Percentiles rank a stretch among this genome's conserved stretches.
Conservation (phyloP, 371 early-diverging fungal species). For the Rhizomucor pusillus region DNA sequence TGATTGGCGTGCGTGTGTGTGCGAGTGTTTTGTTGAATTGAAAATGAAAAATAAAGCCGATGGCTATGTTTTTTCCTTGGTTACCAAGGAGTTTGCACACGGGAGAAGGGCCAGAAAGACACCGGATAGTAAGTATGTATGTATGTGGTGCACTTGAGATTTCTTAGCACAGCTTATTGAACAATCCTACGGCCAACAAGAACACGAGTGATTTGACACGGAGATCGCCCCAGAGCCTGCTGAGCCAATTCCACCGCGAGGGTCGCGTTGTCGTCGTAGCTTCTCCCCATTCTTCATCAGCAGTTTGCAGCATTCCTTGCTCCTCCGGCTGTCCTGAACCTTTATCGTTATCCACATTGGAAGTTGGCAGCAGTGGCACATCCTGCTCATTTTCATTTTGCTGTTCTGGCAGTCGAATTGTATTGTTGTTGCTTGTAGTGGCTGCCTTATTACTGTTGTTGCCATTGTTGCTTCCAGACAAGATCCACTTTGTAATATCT, state of each 20-base stretch:
- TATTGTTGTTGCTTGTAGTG: background rate
- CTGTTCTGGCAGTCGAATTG: too few relatives aligned
- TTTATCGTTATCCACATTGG: background rate
- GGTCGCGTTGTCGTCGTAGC: background rate
- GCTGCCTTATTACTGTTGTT: constrained; percentile 6
- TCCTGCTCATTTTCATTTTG: background rate
- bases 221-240: background rate
- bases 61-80: too few relatives aligned
- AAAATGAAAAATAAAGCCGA: too few relatives aligned
- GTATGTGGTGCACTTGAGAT: too few relatives aligned
- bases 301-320: constrained; percentile 14
- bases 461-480: background rate
- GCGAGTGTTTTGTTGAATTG: too few relatives aligned
- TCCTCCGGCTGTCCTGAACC: constrained; percentile 14
- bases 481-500: constrained; percentile 45
- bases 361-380: background rate
- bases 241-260: background rate
- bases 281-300: constrained; percentile 12
- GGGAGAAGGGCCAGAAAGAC: too few relatives aligned
- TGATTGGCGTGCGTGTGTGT: too few relatives aligned
- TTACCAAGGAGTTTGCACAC: too few relatives aligned
- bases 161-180: constrained; percentile 22
- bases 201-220: constrained; percentile 18
- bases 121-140: too few relatives aligned
- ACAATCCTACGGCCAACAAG: constrained; percentile 10